Evolutionary conservation across 108 stramenopile species (phyloP), one percentile per base, ranked within the genome.

Genomic region (Discostella stelligeroides): DNA sequence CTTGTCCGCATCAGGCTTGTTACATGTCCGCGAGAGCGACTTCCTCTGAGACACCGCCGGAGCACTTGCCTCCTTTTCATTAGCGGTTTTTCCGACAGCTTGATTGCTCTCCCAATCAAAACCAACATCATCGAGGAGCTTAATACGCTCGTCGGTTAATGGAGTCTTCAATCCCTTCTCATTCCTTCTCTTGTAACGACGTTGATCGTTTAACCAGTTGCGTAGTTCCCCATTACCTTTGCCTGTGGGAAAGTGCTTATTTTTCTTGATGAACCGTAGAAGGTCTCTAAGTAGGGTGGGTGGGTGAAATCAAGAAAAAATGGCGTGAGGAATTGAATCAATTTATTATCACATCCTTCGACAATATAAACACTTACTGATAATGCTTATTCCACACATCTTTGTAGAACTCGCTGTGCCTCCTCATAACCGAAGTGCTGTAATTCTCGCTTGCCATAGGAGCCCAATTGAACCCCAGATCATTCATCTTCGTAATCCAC

Each of bases 71-170:
- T 34, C 5, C 34, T 34, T 34, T 34, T 34, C 3, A 3, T 34
- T 34, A 34, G 34, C 34, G 34, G 6, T 47, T 55, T 39, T 40
- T 55, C 54, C n/a, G 24, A 25, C 5, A 34, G 34, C 5, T 6
- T 3, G 34, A 34, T 34, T 34, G 3, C 34, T 6, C 34, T 20
- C 12, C 90, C 90, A 91, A 27, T 83, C 85, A 46, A 91, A 87
- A 5, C 84, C 84, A 27, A 90, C 23, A 18, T 71, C 68, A 42
- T 88, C 76, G n/a, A 90, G 60, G 12, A 87, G 72, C 17, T 81
- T 75, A 55, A 91, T 88, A 17, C 90, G 75, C 27, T 91, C 84
- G 45, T 60, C 60, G 7, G 82, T 87, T 21, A 91, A 68, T 12
- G 50, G 60, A n/a, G 41, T 51, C 9, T 43, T 21, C 51, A 54